phyloP scores from a whole-genome alignment of 495 filamentous ascomycete genomes.

The Aspergillus haitiensis region DNA sequence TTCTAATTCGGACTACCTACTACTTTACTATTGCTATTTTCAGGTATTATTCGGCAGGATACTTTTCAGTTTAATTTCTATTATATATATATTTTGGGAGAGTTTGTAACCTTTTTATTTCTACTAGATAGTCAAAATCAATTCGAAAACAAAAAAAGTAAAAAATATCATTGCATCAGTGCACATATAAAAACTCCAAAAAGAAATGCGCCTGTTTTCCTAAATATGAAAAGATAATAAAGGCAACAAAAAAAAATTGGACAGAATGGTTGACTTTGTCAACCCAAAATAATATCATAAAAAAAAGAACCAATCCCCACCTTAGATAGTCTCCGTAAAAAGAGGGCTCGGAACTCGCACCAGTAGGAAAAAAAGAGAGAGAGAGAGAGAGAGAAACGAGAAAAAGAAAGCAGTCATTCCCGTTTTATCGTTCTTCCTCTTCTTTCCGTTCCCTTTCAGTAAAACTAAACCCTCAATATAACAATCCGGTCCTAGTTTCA shows the following conservation, averaged over 20 bases:
- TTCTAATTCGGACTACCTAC: too few relatives aligned
- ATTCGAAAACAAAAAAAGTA: background rate
- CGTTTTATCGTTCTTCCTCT: background rate
- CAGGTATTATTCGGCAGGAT: too few relatives aligned
- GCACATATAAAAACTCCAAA: conserved; percentile 25
- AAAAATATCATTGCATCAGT: conserved; percentile 1
- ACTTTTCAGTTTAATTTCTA: background rate
- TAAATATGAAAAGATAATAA: background rate
- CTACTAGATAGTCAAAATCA: conserved; percentile 6
- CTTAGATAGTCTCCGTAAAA: background rate
- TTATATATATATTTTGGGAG: background rate
- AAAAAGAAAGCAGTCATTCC: background rate
- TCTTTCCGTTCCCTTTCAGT: background rate
- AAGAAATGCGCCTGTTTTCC: conserved; percentile 27
- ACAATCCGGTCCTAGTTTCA: too few relatives aligned
- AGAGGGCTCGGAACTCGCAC: background rate
- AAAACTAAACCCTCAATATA: too few relatives aligned
- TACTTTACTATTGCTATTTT: too few relatives aligned
- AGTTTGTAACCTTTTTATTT: background rate
- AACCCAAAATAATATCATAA: background rate
- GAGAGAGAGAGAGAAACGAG: too few relatives aligned
- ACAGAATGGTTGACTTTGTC: background rate
- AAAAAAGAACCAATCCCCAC: background rate
- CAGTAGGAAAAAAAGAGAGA: background rate
- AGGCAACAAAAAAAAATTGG: background rate